Conservation (phyloP, 805 yeast species). For the Saccharomycopsis sp. region DNA sequence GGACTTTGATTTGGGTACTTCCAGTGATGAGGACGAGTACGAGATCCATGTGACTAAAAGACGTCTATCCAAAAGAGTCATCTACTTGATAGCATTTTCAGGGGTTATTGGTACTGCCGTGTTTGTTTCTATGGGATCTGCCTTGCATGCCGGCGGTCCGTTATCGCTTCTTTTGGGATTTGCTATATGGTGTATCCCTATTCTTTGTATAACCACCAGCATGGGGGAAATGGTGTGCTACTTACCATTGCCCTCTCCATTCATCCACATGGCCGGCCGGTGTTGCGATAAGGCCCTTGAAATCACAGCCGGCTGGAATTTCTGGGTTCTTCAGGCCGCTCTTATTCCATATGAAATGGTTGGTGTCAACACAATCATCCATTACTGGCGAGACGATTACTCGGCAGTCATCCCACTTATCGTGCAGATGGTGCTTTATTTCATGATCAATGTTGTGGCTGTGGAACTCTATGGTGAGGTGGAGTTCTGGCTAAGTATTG, state of each 20-base stretch:
- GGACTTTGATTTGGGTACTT: background rate
- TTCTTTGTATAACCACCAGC: constrained; percentile 57
- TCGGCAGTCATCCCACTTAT: constrained; percentile 64
- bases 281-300: constrained; percentile 73
- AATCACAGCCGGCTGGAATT: constrained; percentile 73
- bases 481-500: constrained; percentile 72
- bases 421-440: constrained; percentile 57
- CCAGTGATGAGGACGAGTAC: background rate
- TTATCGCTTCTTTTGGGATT: constrained; percentile 61
- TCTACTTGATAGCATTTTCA: constrained; percentile 72
- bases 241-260: constrained; percentile 72
- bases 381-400: constrained; percentile 75
- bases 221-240: constrained; percentile 78
- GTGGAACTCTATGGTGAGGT: constrained; percentile 74
- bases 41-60: constrained; percentile 33
- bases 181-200: constrained; percentile 62
- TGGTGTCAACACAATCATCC: constrained; percentile 70
- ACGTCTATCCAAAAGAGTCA: constrained; percentile 58
- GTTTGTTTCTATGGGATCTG: constrained; percentile 66
- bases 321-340: constrained; percentile 68
- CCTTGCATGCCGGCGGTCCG: constrained; percentile 62
- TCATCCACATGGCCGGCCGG: constrained; percentile 65
- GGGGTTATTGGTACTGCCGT: constrained; percentile 80
- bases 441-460: constrained; percentile 62
- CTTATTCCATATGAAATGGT: constrained; percentile 80